Conservation (phyloP, 495 filamentous ascomycete genomes). For the Aspergillus haitiensis region DNA sequence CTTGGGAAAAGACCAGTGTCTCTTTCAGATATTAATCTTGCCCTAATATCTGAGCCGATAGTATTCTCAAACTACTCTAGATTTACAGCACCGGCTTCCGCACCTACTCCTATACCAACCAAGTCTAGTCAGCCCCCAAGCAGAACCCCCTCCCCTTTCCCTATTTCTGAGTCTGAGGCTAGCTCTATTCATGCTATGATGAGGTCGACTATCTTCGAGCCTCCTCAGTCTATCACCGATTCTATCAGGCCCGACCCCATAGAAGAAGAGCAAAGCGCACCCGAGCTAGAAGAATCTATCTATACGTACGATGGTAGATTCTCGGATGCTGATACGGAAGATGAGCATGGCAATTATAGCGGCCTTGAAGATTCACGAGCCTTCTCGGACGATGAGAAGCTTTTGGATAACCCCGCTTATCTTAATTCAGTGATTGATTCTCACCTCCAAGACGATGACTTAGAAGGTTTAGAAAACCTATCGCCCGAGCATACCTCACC, state of each 20-base stretch:
- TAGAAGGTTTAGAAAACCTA: conserved; percentile 27
- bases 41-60: conserved; percentile 69
- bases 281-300: conserved; percentile 34
- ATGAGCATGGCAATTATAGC: conserved; percentile 28
- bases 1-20: conserved; percentile 65
- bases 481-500: conserved; percentile 7
- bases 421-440: conserved; percentile 50
- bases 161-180: conserved; percentile 29
- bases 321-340: conserved; percentile 45
- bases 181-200: conserved; percentile 41
- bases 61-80: conserved; percentile 67
- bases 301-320: conserved; percentile 47
- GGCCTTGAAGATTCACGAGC: conserved; percentile 36
- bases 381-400: conserved; percentile 36
- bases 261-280: not conserved
- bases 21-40: conserved; percentile 61
- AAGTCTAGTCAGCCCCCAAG: conserved; percentile 38
- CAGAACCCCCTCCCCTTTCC: conserved; percentile 34
- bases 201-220: conserved; percentile 44
- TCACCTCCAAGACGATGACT: conserved; percentile 45
- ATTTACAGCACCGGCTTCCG: conserved; percentile 59
- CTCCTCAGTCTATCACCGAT: conserved; percentile 16
- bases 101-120: conserved; percentile 52
- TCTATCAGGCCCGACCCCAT: not conserved
- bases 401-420: conserved; percentile 50